A percentile compares a stretch with the other conserved stretches of the same genome.
phyloP scores from a whole-genome alignment of 306 rosid genomes.

The Ormosia emarginata region DNA sequence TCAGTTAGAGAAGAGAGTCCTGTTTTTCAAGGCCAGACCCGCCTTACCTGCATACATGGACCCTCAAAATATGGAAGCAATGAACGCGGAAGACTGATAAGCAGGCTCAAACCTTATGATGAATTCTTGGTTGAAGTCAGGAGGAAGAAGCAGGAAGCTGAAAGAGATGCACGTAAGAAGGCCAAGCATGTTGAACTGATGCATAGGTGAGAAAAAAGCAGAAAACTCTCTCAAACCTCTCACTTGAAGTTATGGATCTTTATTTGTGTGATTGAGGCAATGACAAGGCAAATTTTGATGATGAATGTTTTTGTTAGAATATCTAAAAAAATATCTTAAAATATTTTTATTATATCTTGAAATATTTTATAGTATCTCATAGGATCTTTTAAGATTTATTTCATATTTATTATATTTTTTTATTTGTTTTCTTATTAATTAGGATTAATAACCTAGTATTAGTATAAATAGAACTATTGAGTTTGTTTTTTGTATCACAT shows the following conservation, averaged over 20 bases:
- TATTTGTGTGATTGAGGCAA: not conserved
- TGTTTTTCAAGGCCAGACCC: constrained; percentile 27
- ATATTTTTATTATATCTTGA: no score
- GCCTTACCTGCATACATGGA: constrained; percentile 16
- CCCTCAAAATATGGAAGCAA: not conserved
- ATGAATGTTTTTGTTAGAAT: no score
- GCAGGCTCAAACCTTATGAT: constrained; percentile 37
- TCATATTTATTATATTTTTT: no score
- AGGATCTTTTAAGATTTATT: no score
- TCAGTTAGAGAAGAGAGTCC: constrained; percentile 42
- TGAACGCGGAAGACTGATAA: not conserved
- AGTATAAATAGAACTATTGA: no score
- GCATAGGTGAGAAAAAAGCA: constrained; percentile 36
- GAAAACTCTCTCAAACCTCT: not conserved
- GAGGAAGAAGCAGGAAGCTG: constrained; percentile 47
- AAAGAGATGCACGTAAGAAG: constrained; percentile 44
- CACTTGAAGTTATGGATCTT: not conserved
- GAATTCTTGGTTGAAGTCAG: constrained; percentile 45
- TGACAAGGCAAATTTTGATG: not conserved
- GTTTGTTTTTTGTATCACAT: no score
- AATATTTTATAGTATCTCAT: no score
- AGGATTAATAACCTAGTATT: no score
- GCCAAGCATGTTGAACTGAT: constrained; percentile 43
- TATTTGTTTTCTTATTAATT: no score
- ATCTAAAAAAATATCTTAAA: no score